A percentile compares a stretch with the other conserved stretches of the same genome.
Evolutionary conservation across 73 alveolate species (phyloP).

Genomic region (Blepharisma stoltei): DNA sequence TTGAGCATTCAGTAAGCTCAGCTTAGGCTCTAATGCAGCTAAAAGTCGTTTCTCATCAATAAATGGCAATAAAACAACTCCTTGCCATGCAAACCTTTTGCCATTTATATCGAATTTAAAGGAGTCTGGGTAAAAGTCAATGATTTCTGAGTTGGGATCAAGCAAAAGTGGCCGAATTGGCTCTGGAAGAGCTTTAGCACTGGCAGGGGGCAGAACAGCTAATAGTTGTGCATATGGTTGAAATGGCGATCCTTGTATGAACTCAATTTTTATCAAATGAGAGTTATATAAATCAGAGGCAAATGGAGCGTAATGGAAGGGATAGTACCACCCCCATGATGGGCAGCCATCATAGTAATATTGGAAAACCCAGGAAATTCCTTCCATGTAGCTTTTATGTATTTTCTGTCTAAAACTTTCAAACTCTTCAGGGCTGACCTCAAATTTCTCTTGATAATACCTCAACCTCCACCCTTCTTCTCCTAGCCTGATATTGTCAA

Average conservation of each 20-base stretch:
- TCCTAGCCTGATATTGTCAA: conserved; percentile 25
- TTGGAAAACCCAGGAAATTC: conserved; percentile 95
- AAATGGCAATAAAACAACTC: conserved; percentile 94
- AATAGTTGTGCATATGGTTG: conserved; percentile 84
- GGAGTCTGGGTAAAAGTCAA: conserved; percentile 97
- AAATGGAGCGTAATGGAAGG: conserved; percentile 97
- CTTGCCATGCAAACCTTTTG: conserved; percentile 98
- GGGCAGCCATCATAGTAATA: conserved; percentile 97
- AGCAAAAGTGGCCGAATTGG: conserved; percentile 57
- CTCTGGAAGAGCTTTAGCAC: conserved; percentile 82
- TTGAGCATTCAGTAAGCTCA: neutral
- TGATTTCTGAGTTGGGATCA: conserved; percentile 78
- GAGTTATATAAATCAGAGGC: conserved; percentile 82
- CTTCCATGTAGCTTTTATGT: conserved; percentile 93
- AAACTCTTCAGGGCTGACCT: conserved; percentile 64
- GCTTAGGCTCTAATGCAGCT: conserved; percentile 49
- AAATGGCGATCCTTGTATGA: conserved; percentile 71
- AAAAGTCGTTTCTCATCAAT: conserved; percentile 81
- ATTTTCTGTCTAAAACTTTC: conserved; percentile 67
- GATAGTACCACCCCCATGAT: conserved; percentile 98
- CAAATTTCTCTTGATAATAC: conserved; percentile 88
- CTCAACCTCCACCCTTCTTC: conserved; percentile 77
- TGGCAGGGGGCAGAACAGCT: conserved; percentile 90
- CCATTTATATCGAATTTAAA: conserved; percentile 95
- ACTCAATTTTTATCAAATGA: conserved; percentile 38